Base-by-base conservation (phyloP, 768 basidiomycete species). In the Hypholoma sublateritium region DNA sequence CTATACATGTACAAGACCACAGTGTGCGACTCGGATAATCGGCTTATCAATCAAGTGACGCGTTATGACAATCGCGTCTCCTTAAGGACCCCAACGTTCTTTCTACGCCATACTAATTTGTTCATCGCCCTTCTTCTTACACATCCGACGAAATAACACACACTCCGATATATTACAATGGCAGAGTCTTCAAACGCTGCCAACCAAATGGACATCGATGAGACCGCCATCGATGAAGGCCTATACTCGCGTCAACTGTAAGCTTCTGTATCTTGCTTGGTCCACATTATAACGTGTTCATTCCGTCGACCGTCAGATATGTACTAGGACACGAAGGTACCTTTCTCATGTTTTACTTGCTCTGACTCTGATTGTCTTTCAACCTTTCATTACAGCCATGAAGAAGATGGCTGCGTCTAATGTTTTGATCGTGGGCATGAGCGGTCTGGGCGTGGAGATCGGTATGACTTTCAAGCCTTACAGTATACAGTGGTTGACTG, bases 321-420 rank as follows among this genome's bases (percentile, higher is more conserved):
- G 95, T 98, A 9, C 85, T 98, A 24, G 95, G 95, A 28, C 94
- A 98, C 71, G 95, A 98, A 83, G 95, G 95, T 93, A 62, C 61
- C 70, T 50, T 53, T 52, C 28, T 5, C 28, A 9, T 5, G 12
- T 25, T 4, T 12, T 50, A 25, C 44, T 22, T 39, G 41, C 34
- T 32, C 36, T 34, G n/a, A 14, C n/a, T n/a, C n/a, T n/a, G 25
- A n/a, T 24, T 32, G 24, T 25, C 45, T 16, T 34, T 49, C 60
- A 56, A 58, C 45, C 42, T 32, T 36, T 32, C 28, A n/a, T 44
- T 24, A n/a, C 63, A 98, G 96, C 96, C 44, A 98, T 98, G 97
- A 97, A 97, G 81, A 89, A 88, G 68, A 98, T 99, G 97, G 96
- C 97, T 6, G 79, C 84, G 14, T 98, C 95, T 36, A 97, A 97